Evolutionary conservation across 768 basidiomycete genomes (phyloP).

Genomic region (Termitomyces eurrhizus): DNA sequence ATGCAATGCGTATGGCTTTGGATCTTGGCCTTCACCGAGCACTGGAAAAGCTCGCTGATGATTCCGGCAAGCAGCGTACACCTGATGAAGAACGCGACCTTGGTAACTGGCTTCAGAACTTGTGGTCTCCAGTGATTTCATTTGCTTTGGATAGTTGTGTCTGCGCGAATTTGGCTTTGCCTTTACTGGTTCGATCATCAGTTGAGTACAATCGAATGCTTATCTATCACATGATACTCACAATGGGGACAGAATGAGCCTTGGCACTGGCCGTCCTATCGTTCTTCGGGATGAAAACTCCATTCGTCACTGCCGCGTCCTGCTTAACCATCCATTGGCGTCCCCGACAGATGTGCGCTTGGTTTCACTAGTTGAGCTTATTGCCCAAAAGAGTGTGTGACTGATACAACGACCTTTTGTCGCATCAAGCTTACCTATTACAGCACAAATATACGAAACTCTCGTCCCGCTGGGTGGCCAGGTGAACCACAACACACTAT

Average conservation of each 20-base stretch:
- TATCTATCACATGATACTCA: slow-evolving; percentile 4
- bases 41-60: slow-evolving; percentile 84
- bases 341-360: slow-evolving; percentile 89
- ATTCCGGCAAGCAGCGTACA: slow-evolving; percentile 57
- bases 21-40: slow-evolving; percentile 93
- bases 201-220: slow-evolving; percentile 39
- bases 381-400: slow-evolving; percentile 81
- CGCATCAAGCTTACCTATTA: slow-evolving; percentile 1
- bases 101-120: slow-evolving; percentile 39
- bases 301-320: slow-evolving; percentile 76
- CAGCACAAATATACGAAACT: slow-evolving; percentile 93
- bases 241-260: slow-evolving; percentile 61
- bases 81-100: slow-evolving; percentile 87
- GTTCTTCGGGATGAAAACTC: slow-evolving; percentile 87
- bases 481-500: slow-evolving; percentile 78
- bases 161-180: slow-evolving; percentile 91
- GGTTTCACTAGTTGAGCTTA: slow-evolving; percentile 83
- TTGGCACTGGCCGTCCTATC: slow-evolving; percentile 89
- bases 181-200: slow-evolving; percentile 97
- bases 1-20: slow-evolving; percentile 94
- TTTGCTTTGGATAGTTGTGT: slow-evolving; percentile 56
- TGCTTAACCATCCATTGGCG: slow-evolving; percentile 82
- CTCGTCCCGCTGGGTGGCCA: slow-evolving; percentile 82
- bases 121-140: neutral
- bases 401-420: neutral